These are phyloP conservation scores for Nitzschia sp. DNA, from an alignment of 108 stramenopile genomes.

Conservation along the genomic window DNA sequence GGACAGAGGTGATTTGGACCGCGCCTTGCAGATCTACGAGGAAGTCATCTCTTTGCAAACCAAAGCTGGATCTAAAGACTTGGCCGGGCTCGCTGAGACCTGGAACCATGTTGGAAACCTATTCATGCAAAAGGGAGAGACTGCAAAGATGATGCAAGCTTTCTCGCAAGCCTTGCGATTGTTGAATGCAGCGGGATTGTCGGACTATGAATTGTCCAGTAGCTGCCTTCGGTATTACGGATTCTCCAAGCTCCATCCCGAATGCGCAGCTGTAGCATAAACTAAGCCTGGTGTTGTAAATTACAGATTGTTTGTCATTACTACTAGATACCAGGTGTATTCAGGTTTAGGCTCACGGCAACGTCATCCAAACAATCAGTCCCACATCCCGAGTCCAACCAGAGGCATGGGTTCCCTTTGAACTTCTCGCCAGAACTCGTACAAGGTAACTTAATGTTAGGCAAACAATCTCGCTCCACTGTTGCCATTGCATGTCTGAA, in stretches of 20 bases:
- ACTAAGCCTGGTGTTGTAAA: constrained; percentile 1
- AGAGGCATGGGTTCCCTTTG: constrained; percentile 26
- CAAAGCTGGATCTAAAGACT: constrained; percentile 5
- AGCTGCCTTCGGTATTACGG: constrained; percentile 54
- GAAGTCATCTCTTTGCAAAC: constrained; percentile 51
- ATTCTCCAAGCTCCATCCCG: constrained; percentile 53
- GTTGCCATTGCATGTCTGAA: constrained; percentile 21
- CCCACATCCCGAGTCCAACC: constrained; percentile 47
- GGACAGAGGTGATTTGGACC: constrained; percentile 51
- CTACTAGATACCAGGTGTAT: neutral
- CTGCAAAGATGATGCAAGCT: constrained; percentile 38
- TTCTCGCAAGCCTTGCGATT: constrained; percentile 41
- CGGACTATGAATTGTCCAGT: constrained; percentile 31
- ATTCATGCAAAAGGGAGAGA: constrained; percentile 50
- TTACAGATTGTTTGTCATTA: neutral
- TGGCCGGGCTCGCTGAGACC: constrained; percentile 36
- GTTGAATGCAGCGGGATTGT: constrained; percentile 6
- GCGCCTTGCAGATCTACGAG: constrained; percentile 47
- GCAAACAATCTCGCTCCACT: constrained; percentile 7
- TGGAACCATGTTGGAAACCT: constrained; percentile 62
- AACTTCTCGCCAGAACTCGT: constrained; percentile 15
- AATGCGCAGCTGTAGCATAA: constrained; percentile 55
- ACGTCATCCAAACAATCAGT: constrained; percentile 43
- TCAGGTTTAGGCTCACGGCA: neutral
- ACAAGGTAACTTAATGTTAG: constrained; percentile 35